Evolutionary conservation across 2,329 filamentous ascomycete species (phyloP).

Genomic region (Calonectria hawksworthii): DNA sequence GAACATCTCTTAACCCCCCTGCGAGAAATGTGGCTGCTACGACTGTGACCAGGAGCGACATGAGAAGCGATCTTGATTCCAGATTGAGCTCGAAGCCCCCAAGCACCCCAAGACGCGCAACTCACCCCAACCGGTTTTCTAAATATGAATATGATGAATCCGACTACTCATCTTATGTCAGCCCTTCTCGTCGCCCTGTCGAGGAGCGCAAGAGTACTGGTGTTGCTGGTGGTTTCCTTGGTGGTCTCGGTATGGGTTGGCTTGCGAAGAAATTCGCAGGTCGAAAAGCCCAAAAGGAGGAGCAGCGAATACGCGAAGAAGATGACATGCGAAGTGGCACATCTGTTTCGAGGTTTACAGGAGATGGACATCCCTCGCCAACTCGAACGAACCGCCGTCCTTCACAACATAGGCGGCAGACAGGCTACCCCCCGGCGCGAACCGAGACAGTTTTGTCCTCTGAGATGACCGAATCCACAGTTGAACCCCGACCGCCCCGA

Average conservation of each 20-base stretch:
- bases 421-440: conserved; percentile 41
- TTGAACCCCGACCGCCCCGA: conserved; percentile 48
- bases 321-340: conserved; percentile 72
- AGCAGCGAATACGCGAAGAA: conserved; percentile 61
- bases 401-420: conserved; percentile 47
- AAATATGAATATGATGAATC: conserved; percentile 65
- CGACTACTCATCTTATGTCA: conserved; percentile 73
- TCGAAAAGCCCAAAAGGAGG: conserved; percentile 63
- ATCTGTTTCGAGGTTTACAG: conserved; percentile 75
- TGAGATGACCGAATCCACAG: conserved; percentile 53
- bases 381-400: conserved; percentile 55
- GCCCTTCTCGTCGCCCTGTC: conserved; percentile 70
- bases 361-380: conserved; percentile 72
- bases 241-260: conserved; percentile 77
- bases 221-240: conserved; percentile 70
- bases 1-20: conserved; percentile 62
- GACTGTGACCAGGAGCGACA: conserved; percentile 53
- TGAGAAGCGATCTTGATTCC: conserved; percentile 59
- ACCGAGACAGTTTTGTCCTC: conserved; percentile 47
- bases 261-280: conserved; percentile 76
- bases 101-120: conserved; percentile 62
- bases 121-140: conserved; percentile 60
- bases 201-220: conserved; percentile 62
- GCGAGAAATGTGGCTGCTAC: conserved; percentile 59
- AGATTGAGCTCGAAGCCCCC: conserved; percentile 56